A percentile compares a stretch with the other conserved stretches of the same genome.
phyloP scores from a whole-genome alignment of 1,284 basidiomycete genomes.

The Melanopsichium pennsylvanicum region DNA sequence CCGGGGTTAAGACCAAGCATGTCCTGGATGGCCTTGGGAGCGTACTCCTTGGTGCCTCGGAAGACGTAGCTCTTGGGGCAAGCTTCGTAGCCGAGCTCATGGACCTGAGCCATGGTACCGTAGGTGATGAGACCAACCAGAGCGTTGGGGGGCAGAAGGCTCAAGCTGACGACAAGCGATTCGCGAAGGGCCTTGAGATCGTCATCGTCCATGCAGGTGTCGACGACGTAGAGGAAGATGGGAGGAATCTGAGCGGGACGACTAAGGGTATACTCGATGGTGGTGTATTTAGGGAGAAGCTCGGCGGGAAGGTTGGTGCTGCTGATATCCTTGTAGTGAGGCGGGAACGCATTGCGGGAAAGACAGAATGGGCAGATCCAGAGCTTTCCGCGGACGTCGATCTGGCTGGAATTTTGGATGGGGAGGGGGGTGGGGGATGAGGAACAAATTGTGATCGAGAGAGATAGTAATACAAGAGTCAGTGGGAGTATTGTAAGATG shows the following conservation, averaged over 20 bases:
- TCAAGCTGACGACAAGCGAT: slow-evolving; percentile 89
- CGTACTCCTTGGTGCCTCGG: slow-evolving; percentile 98
- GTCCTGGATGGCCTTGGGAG: slow-evolving; percentile 95
- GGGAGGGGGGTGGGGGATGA: too few species aligned
- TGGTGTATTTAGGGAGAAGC: slow-evolving; percentile 96
- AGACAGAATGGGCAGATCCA: slow-evolving; percentile 99
- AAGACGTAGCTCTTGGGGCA: slow-evolving; percentile 99
- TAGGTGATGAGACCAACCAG: slow-evolving; percentile 94
- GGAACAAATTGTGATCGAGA: neutral
- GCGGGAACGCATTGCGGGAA: slow-evolving; percentile 93
- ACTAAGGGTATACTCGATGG: slow-evolving; percentile 96
- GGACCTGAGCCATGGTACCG: slow-evolving; percentile 98
- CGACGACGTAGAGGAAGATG: slow-evolving; percentile 95
- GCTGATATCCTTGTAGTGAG: slow-evolving; percentile 98
- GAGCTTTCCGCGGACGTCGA: slow-evolving; percentile 96
- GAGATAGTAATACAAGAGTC: too few species aligned
- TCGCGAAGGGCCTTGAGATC: slow-evolving; percentile 94
- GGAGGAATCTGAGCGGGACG: slow-evolving; percentile 91
- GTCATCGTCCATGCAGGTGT: slow-evolving; percentile 95
- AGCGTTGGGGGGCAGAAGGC: slow-evolving; percentile 89
- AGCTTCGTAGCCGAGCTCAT: slow-evolving; percentile 94
- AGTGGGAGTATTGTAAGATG: neutral
- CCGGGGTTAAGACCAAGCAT: slow-evolving; percentile 86
- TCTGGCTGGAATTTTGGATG: slow-evolving; percentile 77
- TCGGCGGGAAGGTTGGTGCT: slow-evolving; percentile 96